Evolutionary conservation across 441 rosid species (phyloP), one percentile per base, ranked within the genome.

Genomic region (Adansonia madagascariensis): DNA sequence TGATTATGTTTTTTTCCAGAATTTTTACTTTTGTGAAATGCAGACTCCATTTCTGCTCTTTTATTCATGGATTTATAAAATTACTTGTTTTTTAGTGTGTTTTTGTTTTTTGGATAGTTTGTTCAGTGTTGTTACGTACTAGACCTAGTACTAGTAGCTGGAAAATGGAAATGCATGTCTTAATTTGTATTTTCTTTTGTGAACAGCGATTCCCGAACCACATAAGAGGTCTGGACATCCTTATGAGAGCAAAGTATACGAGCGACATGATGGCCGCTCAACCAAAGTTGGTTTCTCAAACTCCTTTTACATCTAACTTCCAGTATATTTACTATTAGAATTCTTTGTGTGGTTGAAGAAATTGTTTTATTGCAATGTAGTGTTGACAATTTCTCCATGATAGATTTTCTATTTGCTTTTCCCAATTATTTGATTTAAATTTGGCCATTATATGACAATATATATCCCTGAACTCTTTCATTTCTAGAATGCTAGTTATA

Each of bases 181-280:
- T 80, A 66, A 53, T 5, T 50, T 35, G 47, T 73, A 59, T 66
- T 15, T 35, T 79, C 14, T 78, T 75, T 61, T 46, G 69, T 63
- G 62, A 82, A 78, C 82, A 84, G 82, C 87, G 71, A 77, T 80
- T 80, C 76, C 78, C 49, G 94, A 81, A 74, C 91, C 85, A 75
- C 93, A 88, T 52, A 91, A 86, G 83, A 94, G 82, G 75, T 63
- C 82, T 31, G 82, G 73, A 55, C 85, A 87, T 84, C 73, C 86
- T 47, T 94, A 87, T 73, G 94, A 90, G 76, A 83, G 89, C 86
- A 89, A 88, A 84, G 63, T 80, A 74, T 89, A 87, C 47, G 95
- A 95, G 81, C 89, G 87, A 41, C 92, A 80, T 71, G 91, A 89
- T 76, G 80, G 83, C 81, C 88, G 88, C 73, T 84, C 87, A 50